Base-by-base conservation (phyloP, 1,284 basidiomycete genomes). In the Athelia psychrophila region DNA sequence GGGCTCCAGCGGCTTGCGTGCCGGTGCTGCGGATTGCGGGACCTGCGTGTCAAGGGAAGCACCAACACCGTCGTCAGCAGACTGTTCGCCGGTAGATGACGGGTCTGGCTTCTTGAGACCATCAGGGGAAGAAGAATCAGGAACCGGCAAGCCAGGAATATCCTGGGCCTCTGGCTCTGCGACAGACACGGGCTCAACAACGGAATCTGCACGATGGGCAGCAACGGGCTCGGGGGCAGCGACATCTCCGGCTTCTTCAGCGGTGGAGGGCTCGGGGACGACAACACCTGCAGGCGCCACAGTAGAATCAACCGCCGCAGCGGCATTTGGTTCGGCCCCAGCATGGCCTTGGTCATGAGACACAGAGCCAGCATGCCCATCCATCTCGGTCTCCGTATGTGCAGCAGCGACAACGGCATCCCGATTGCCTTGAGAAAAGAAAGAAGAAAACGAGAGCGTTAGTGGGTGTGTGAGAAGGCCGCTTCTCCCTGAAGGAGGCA, bases 391-490 rank as follows among this genome's bases (percentile, higher is more conserved):
- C 49, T 60, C 49, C 54, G 56, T 64, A 60, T 58, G 59, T 61
- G 68, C 60, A 63, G 77, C 71, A 60, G 70, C 64, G 64, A 70
- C 74, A 71, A 60, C 64, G 60, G 69, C 71, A 72, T 74, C 71
- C 68, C 67, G 65, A 74, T 72, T 71, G 71, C 78, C 81, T 83
- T 83, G 60, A 66, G 53, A 53, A 70, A 67, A 62, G 59, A 67
- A 53, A 61, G 63, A 55, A 68, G 68, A 70, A 63, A 69, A 67
- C 68, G 64, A 61, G 60, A 70, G 64, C 16, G 38, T 42, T 22
- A 42, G 38, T 16, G 33, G 33, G 10, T n/a, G 16, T n/a, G 38
- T 18, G 20, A 5, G 16, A 18, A 18, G 38, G 38, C 38, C n/a
- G 38, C 20, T 18, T 42, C 38, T 42, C 51, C 50, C 46, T 46